Evolutionary conservation across 495 filamentous ascomycete species (phyloP).

Genomic region (Aspergillus homomorphus): DNA sequence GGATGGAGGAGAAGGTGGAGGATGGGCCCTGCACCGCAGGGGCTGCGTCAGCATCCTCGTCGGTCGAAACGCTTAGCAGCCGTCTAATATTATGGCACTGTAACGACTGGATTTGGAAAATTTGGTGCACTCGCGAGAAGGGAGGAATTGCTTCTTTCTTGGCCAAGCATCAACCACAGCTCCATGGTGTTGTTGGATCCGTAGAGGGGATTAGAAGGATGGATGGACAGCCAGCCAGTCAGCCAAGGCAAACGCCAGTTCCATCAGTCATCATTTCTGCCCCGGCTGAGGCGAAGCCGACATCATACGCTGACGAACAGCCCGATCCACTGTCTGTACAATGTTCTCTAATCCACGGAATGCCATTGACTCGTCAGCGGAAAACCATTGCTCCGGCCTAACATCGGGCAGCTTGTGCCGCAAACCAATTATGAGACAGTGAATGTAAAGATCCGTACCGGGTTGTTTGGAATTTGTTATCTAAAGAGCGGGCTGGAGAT

Average conservation of each 20-base stretch:
- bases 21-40: conserved; percentile 47
- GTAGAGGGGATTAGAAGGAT: not conserved
- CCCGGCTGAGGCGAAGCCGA: conserved; percentile 8
- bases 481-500: not conserved
- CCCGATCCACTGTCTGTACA: not conserved
- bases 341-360: not conserved
- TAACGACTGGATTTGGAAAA: not conserved
- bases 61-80: not conserved
- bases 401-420: not conserved
- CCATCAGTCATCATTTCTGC: not conserved
- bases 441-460: not conserved
- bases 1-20: conserved; percentile 22
- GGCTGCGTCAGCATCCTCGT: conserved; percentile 47
- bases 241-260: not conserved
- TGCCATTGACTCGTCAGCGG: not conserved
- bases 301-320: conserved; percentile 3
- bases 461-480: too few species aligned
- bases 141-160: not conserved
- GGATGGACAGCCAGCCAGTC: not conserved
- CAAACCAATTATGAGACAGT: not conserved
- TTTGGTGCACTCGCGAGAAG: not conserved
- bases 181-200: not conserved
- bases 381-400: not conserved
- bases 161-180: not conserved
- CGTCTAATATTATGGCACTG: not conserved